Conservation (phyloP, 2,329 filamentous ascomycete genomes). For the Fusarium sp. region DNA sequence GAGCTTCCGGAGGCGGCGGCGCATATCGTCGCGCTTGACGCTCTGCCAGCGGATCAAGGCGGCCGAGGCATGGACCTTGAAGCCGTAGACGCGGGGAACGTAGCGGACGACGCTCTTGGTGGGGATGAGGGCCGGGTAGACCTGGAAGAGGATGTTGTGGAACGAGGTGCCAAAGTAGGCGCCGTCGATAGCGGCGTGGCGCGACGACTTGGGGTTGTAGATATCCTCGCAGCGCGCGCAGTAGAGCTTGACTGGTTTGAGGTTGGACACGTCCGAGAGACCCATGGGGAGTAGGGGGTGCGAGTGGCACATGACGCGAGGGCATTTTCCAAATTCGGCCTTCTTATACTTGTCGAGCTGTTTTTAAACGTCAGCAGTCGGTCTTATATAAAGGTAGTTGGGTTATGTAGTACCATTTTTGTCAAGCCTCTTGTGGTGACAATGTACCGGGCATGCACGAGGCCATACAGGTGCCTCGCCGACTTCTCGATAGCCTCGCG, state of each 20-base stretch:
- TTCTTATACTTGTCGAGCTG: constrained; percentile 99
- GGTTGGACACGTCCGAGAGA: constrained; percentile 87
- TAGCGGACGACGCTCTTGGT: constrained; percentile 88
- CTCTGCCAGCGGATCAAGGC: constrained; percentile 94
- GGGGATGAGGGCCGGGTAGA: constrained; percentile 91
- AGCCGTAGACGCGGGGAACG: constrained; percentile 91
- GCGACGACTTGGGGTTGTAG: constrained; percentile 98
- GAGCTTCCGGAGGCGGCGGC: constrained; percentile 76
- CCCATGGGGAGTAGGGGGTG: constrained; percentile 96
- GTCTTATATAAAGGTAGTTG: background rate
- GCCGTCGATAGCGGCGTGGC: constrained; percentile 94
- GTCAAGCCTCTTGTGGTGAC: constrained; percentile 93
- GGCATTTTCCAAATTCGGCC: constrained; percentile 97
- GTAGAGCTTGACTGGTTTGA: constrained; percentile 95
- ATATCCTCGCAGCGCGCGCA: constrained; percentile 97
- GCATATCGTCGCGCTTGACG: constrained; percentile 83
- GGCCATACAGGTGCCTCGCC: constrained; percentile 91
- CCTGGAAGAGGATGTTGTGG: constrained; percentile 99
- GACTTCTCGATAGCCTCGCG: constrained; percentile 98
- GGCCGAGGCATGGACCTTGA: constrained; percentile 92
- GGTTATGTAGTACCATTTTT: constrained; percentile 81
- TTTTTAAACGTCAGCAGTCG: background rate
- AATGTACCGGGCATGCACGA: constrained; percentile 96
- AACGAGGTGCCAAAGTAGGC: constrained; percentile 99
- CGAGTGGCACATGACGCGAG: constrained; percentile 92